Conservation (phyloP, 2,329 filamentous ascomycete genomes). For the Fusarium euwallaceae region DNA sequence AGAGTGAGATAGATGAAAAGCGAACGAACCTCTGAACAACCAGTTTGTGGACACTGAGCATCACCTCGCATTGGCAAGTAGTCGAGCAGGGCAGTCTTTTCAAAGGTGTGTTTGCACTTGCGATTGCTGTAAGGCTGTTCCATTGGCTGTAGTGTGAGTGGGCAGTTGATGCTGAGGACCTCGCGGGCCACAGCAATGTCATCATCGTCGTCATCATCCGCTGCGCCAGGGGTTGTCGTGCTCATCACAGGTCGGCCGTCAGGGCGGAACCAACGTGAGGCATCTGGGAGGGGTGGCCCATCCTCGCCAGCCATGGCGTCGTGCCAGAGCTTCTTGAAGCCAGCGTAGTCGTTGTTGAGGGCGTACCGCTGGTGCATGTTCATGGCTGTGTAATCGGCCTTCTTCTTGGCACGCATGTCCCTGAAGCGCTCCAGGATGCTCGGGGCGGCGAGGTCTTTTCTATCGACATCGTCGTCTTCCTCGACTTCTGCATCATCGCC, state of each 20-base stretch:
- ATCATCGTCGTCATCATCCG: conserved; percentile 70
- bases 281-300: conserved; percentile 65
- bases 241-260: conserved; percentile 59
- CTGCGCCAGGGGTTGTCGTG: conserved; percentile 44
- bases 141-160: conserved; percentile 75
- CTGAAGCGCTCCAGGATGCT: conserved; percentile 53
- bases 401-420: conserved; percentile 53
- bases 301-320: conserved; percentile 64
- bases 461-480: conserved; percentile 44
- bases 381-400: conserved; percentile 58
- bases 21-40: conserved; percentile 69
- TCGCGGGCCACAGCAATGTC: conserved; percentile 77
- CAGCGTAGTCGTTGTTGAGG: conserved; percentile 69
- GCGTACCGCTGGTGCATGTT: conserved; percentile 64
- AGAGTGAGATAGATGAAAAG: neutral
- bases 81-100: conserved; percentile 73
- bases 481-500: neutral
- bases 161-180: conserved; percentile 76
- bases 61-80: conserved; percentile 59
- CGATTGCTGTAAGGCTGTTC: conserved; percentile 74
- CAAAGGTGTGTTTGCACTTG: conserved; percentile 80
- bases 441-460: conserved; percentile 38
- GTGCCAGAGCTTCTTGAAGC: conserved; percentile 71
- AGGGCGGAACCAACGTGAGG: conserved; percentile 66
- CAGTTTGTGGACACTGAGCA: conserved; percentile 73